phyloP scores from a whole-genome alignment of 345 rosid genomes.

The Bretschneidera sinensis region DNA sequence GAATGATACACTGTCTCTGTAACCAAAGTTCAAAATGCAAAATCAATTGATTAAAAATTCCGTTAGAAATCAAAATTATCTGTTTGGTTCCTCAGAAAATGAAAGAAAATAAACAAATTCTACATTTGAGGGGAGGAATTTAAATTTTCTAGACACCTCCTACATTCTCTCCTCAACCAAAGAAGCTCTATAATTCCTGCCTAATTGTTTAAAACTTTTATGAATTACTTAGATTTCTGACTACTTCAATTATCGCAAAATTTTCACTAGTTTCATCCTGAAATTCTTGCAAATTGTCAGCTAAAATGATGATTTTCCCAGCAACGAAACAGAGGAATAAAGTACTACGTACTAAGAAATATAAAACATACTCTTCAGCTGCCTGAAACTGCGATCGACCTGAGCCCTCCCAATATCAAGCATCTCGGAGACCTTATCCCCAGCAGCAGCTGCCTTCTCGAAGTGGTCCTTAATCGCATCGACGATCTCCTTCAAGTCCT shows the following conservation, averaged over 20 bases:
- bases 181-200: neutral
- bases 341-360: neutral
- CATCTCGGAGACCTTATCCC: constrained; percentile 79
- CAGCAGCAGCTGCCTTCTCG: constrained; percentile 74
- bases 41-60: neutral
- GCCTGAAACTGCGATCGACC: constrained; percentile 88
- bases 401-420: constrained; percentile 84
- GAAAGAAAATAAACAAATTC: neutral
- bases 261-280: too few species aligned
- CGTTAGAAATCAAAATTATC: neutral
- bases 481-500: constrained; percentile 86
- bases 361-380: constrained; percentile 64
- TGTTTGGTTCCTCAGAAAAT: neutral
- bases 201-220: neutral
- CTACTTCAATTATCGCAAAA: too few species aligned
- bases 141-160: neutral
- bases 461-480: constrained; percentile 79
- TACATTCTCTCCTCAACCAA: neutral
- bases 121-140: neutral
- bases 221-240: too few species aligned
- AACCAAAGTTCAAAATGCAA: constrained; percentile 3
- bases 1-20: constrained; percentile 97
- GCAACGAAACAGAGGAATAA: too few species aligned
- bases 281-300: too few species aligned
- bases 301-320: too few species aligned